Conservation (phyloP, 495 filamentous ascomycete genomes). For the Pseudoneurospora amorphoporcata region DNA sequence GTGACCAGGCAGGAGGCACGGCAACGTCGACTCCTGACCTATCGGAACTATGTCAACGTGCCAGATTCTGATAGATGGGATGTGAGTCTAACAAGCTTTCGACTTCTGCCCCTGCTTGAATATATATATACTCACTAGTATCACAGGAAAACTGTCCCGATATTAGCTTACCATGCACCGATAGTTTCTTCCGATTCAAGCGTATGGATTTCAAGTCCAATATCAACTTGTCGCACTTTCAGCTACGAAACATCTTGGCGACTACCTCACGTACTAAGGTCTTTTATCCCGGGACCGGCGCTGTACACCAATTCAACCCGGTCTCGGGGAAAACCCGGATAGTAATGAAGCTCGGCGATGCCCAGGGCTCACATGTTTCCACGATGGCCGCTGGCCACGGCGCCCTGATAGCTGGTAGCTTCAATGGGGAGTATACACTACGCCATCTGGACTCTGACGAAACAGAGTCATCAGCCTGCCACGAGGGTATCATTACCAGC, state of each 20-base stretch:
- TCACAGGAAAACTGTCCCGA: conserved; percentile 21
- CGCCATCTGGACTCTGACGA: conserved; percentile 39
- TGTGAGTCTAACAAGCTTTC: conserved; percentile 14
- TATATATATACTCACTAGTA: not conserved
- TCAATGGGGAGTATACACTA: conserved; percentile 71
- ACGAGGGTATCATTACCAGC: conserved; percentile 56
- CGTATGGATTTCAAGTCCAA: conserved; percentile 57
- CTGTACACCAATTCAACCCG: conserved; percentile 47
- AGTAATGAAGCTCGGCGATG: conserved; percentile 54
- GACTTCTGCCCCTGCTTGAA: conserved; percentile 1
- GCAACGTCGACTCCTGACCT: conserved; percentile 43
- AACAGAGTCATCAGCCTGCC: conserved; percentile 29
- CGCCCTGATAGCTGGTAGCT: conserved; percentile 69
- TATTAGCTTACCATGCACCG: conserved; percentile 28
- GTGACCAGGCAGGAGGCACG: conserved; percentile 52
- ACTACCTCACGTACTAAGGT: conserved; percentile 62
- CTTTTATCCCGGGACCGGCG: conserved; percentile 59
- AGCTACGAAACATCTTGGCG: conserved; percentile 76
- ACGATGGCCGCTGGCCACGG: conserved; percentile 58
- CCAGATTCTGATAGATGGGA: conserved; percentile 26
- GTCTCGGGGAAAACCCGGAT: conserved; percentile 32
- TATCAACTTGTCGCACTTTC: conserved; percentile 69
- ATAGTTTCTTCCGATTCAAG: conserved; percentile 59
- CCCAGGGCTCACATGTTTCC: conserved; percentile 47
- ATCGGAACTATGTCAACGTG: conserved; percentile 48